Base-by-base conservation (phyloP, 2,329 filamentous ascomycete genomes). In the Ceratocystis eucalypticola region DNA sequence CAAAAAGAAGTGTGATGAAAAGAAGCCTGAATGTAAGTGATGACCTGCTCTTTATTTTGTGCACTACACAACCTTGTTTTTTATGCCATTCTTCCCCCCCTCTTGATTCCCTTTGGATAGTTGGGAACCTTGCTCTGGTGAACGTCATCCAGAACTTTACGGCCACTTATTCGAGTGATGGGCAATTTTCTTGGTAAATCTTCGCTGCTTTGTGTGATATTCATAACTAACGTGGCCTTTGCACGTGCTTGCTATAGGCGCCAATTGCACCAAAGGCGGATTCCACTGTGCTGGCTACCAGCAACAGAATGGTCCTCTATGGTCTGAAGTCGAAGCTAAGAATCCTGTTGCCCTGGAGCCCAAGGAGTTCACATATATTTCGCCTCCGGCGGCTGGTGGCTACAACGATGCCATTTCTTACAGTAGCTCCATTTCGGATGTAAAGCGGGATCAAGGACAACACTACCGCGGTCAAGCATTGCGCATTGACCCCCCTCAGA, bases 1-100 rank as follows among this genome's bases (percentile, higher is more conserved):
- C 68, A 97, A 97, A 82, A 97, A 97, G 84, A 97, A 97, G 77
- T 97, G 94, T 73, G 93, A 97, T 74, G 94, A 97, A 78, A 84
- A 83, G 65, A 95, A 96, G 75, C 94, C 94, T 30, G 86, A 91
- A 75, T 97, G 94, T 95, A 80, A 68, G 66, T 62, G 15, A 46
- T 10, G 15, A n/a, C 25, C 37, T 41, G 33, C 8, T 41, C 10
- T 53, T 37, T 20, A 28, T 7, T 57, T 28, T 22, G n/a, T 8
- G 48, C n/a, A 53, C n/a, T 53, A n/a, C 6, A 8, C 8, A 10
- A 7, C n/a, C 25, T 48, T 22, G 22, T 33, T 48, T 64, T 17
- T 44, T 20, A 22, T 48, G 17, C 46, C 17, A 22, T 48, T 17
- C 8, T 48, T 48, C 20, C 46, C 17, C 46, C 17, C 45, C 2